Conservation (phyloP, 495 filamentous ascomycete species). For the Aspergillus affinis region DNA sequence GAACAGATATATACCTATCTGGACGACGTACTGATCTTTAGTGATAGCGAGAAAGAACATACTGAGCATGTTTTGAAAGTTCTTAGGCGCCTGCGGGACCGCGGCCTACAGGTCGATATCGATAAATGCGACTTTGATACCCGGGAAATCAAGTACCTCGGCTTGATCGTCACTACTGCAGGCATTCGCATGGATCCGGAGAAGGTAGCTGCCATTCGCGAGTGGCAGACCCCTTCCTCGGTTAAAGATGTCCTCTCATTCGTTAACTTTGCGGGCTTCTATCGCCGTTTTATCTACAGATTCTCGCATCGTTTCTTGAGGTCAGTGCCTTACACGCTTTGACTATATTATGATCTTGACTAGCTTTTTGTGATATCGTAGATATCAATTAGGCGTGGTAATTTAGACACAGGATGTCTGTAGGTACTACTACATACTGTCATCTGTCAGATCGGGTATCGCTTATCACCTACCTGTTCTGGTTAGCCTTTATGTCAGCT, state of each 20-base stretch:
- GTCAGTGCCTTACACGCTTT: no score
- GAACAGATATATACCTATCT: no score
- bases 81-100: constrained; percentile 14
- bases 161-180: constrained; percentile 20
- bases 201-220: constrained; percentile 22
- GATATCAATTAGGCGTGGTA: no score
- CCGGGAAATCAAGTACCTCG: constrained; percentile 22
- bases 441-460: no score
- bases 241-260: constrained; percentile 25
- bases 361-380: no score
- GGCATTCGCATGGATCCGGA: constrained; percentile 21
- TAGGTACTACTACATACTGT: no score
- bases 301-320: constrained; percentile 27
- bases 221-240: constrained; percentile 18
- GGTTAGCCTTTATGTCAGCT: no score
- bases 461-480: no score
- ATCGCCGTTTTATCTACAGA: constrained; percentile 25
- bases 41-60: constrained; percentile 25
- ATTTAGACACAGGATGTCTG: no score
- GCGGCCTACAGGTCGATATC: constrained; percentile 18
- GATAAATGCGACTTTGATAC: constrained; percentile 33
- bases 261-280: constrained; percentile 35
- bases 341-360: no score
- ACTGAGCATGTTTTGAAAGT: constrained; percentile 18
- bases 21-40: constrained; percentile 38